Evolutionary conservation across 345 rosid genomes (phyloP), one percentile per base, ranked within the genome.

Genomic region (Viola odorata): DNA sequence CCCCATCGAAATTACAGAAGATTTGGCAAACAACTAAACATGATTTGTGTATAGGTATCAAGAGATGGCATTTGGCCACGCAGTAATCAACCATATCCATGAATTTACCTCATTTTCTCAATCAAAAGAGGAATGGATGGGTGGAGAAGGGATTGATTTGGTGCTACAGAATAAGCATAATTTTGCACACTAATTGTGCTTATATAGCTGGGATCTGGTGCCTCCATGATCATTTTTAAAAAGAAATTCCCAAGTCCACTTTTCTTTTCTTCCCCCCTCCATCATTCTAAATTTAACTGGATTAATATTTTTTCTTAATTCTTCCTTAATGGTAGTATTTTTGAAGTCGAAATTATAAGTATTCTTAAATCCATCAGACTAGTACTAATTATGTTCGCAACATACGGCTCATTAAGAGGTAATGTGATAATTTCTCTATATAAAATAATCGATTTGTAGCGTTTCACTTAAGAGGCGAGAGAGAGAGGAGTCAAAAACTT

Each of bases 151-250:
- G 63, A 65, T 64, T 64, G 77, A 78, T 69, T 65, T 69, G 71
- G 77, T 79, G 75, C 71, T 61, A 3, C 48, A 73, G 85, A 81
- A 78, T 81, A 68, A 75, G 71, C 74, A 73, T 72, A 58, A 38
- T 44, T 44, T 32, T 41, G 3, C 23, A 38, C 39, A 47, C 53
- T 75, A 78, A 73, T 69, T 61, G 44, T 58, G 76, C 66, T 78
- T 69, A 55, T 59, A 23, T 23, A 23, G 32, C 56, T 70, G 67
- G 78, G 75, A 78, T 81, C 77, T 0, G 71, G 73, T 73, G 41
- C 32, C 1, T 23, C 77, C 66, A 51, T 50, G 39, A 73, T 68
- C 55, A 58, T 66, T 67, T 67, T 48, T 6, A 45, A 12, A 13
- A 51, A 9, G 3, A 23, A 23, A 23, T 23, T 23, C 32, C 32